Evolutionary conservation across 2,329 filamentous ascomycete species (phyloP).

Genomic region (Paecilomyces sp.): DNA sequence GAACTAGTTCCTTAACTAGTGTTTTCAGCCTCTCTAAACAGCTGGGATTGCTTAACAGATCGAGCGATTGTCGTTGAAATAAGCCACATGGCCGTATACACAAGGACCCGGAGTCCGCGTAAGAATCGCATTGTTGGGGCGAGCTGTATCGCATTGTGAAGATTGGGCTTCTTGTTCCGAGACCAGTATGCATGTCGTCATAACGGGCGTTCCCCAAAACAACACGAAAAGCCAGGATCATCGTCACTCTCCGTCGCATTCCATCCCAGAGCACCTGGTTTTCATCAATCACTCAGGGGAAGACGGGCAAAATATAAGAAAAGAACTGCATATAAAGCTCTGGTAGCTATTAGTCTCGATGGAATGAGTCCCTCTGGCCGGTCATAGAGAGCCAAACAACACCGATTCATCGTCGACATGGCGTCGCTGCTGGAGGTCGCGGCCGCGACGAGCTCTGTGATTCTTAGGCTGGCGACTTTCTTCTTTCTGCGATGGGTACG

Average conservation of each 20-base stretch:
- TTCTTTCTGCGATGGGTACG: conserved; percentile 40
- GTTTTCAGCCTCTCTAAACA: not conserved
- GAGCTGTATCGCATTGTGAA: not conserved
- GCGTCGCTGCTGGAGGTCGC: conserved; percentile 21
- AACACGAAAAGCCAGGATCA: not conserved
- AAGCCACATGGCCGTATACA: not conserved
- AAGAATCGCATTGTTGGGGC: not conserved
- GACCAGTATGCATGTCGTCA: not conserved
- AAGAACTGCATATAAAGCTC: not conserved
- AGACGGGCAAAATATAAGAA: not conserved
- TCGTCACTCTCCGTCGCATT: not conserved
- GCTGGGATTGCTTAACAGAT: not conserved
- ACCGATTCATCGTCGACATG: conserved; percentile 16
- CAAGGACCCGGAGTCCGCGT: not conserved
- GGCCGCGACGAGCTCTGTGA: conserved; percentile 28
- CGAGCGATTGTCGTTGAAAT: not conserved
- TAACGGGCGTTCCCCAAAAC: not conserved
- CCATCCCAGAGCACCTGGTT: not conserved
- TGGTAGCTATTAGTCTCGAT: not conserved
- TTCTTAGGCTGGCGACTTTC: conserved; percentile 29
- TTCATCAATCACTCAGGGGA: not conserved
- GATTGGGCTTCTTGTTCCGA: not conserved
- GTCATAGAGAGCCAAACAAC: not conserved
- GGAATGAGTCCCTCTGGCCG: not conserved
- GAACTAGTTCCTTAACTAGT: not conserved